These are phyloP conservation scores for Talaromyces sp. DNA, from an alignment of 2,329 filamentous ascomycete species.

Conservation along the genomic window DNA sequence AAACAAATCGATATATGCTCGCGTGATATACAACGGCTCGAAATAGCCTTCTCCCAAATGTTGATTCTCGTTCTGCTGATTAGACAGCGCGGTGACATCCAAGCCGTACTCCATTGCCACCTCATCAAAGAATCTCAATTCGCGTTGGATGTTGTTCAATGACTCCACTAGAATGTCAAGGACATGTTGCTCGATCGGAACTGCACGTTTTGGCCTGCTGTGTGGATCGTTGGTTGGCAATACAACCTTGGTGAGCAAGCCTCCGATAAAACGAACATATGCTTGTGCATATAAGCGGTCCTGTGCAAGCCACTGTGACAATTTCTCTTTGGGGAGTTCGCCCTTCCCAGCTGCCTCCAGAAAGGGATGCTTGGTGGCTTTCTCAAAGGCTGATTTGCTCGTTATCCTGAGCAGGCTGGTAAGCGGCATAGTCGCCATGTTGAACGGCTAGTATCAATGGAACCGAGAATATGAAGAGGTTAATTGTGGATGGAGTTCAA, in stretches of 20 bases:
- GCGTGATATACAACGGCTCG: constrained; percentile 48
- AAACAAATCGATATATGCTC: constrained; percentile 59
- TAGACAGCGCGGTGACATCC: constrained; percentile 43
- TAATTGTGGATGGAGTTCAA: not conserved
- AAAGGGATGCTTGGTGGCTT: constrained; percentile 66
- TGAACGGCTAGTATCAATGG: not conserved
- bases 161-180: constrained; percentile 64
- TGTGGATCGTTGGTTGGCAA: constrained; percentile 45
- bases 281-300: constrained; percentile 70
- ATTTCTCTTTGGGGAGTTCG: constrained; percentile 54
- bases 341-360: constrained; percentile 65
- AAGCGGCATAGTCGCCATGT: constrained; percentile 44
- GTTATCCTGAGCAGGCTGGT: constrained; percentile 58
- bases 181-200: constrained; percentile 53
- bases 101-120: constrained; percentile 62
- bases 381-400: constrained; percentile 48
- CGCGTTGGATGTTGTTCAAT: constrained; percentile 64
- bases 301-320: constrained; percentile 69
- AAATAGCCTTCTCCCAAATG: constrained; percentile 25
- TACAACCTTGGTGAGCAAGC: constrained; percentile 62
- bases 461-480: too few species aligned
- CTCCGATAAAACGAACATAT: constrained; percentile 66
- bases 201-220: constrained; percentile 28
- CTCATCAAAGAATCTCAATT: constrained; percentile 66
- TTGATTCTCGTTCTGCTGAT: constrained; percentile 16